Base-by-base conservation (phyloP, 169 alveolate genomes). In the Plasmodium vivax region DNA sequence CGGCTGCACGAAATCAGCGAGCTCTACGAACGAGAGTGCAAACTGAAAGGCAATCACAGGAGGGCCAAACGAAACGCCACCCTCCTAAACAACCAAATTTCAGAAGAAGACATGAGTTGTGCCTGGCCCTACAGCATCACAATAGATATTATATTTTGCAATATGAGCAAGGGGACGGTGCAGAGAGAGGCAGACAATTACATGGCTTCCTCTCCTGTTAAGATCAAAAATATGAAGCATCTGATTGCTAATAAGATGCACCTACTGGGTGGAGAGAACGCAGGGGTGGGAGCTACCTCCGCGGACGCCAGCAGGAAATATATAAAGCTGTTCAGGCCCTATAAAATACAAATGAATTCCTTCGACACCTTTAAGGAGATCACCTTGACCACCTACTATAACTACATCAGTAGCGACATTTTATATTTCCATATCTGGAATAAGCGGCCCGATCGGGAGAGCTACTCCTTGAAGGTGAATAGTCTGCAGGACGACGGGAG, bases 51-150 rank as follows among this genome's bases (percentile, higher is more conserved):
- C 82, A 43, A 27, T 47, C 47, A 6, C 45, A 85, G 38, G 93
- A 85, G 47, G 12, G 74, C 3, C 23, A 85, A 85, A 4, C 73
- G 79, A 32, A 72, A 43, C 5, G 62, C 34, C 38, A 14, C 85
- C 0, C 32, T 85, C 3, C 27, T 72, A 10, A 85, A 73, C 27
- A 85, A 41, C 30, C 32, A 85, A 30, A 27, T 85, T 1, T 27
- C 27, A 3, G 93, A 85, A 45, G 85, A 85, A 30, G 93, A 85
- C 62, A 51, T 85, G 62, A 85, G 47, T 74, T 73, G 54, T 73
- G 71, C 36, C 30, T 85, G 93, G 93, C 93, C 93, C 6, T 85
- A 85, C n/a, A 85, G 47, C 43, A 74, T 85, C 30, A 85, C 93
- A 0, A 45, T 85, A 0, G 93, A 85, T 32, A 85, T 85, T 2